Base-by-base conservation (phyloP, 345 rosid genomes). In the Garcia nutans region DNA sequence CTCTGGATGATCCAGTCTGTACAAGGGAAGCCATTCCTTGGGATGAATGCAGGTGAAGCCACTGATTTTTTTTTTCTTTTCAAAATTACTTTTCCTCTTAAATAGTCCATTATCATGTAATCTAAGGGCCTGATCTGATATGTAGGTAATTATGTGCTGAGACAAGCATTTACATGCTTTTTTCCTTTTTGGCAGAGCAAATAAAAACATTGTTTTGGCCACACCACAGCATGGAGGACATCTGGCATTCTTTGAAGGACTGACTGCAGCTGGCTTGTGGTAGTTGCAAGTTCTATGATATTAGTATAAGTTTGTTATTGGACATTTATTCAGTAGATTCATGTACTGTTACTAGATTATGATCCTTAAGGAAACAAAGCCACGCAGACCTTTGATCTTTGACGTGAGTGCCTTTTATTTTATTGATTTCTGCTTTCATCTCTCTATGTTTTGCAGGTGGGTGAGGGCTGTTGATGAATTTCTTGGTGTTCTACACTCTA, bases 1-100 rank as follows among this genome's bases (percentile, higher is more conserved):
- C 97, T 78, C 83, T 94, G 65, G 97, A 94, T 82, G 97, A 94
- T 86, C 98, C 98, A 17, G 80, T 94, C 71, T 94, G 98, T 80
- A 92, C 98, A 19, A 81, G 74, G 74, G 98, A 94, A 91, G 93
- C 97, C 79, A 94, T 92, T 82, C 97, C 97, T 52, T 92, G 92
- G 95, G 98, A 94, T 74, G 98, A 94, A 85, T 94, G 97, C 95
- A 86, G 97, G 97, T 89, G 73, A 66, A 78, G 79, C 66, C 70
- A 50, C 31, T 70, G 2, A 10, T 31, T 58, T 12, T 22, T 2
- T 52, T 7, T 12, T 33, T 33, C 4, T 33, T 37, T 37, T 37
- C 6, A 37, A 24, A 20, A 19, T 49, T 6, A 1, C 15, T 28
- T 37, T 20, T 45, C 57, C 57, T 66, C 20, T 44, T 8, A 33